Conservation (phyloP, 2,329 filamentous ascomycete genomes). For the Leptographium galeiforme region DNA sequence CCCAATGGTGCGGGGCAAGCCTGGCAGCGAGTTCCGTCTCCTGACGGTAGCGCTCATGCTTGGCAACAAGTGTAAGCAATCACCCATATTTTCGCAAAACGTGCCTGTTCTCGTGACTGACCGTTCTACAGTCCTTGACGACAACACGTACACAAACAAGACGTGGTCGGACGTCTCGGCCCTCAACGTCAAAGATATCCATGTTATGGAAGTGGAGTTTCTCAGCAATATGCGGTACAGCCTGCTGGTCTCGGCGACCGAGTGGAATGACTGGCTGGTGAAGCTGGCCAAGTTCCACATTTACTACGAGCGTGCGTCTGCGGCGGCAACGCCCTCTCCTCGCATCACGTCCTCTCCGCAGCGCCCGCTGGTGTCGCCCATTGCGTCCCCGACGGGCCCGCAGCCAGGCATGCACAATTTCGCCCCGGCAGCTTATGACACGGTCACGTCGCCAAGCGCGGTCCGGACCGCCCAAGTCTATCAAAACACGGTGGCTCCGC, state of each 20-base stretch:
- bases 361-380: slow-evolving; percentile 29
- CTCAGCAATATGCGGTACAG: slow-evolving; percentile 97
- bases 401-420: slow-evolving; percentile 11
- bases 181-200: slow-evolving; percentile 86
- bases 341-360: slow-evolving; percentile 21
- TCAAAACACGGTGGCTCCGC: neutral
- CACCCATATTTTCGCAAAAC: neutral
- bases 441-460: neutral
- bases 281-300: slow-evolving; percentile 72
- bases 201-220: slow-evolving; percentile 99
- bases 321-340: slow-evolving; percentile 16
- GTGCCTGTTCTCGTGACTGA: neutral
- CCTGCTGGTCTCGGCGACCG: slow-evolving; percentile 67
- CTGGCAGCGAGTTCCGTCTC: slow-evolving; percentile 84
- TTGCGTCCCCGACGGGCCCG: slow-evolving; percentile 33
- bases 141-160: slow-evolving; percentile 99
- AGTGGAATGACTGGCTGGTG: slow-evolving; percentile 80
- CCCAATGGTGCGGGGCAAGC: slow-evolving; percentile 75
- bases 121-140: slow-evolving; percentile 58
- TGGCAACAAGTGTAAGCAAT: slow-evolving; percentile 75
- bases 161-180: slow-evolving; percentile 97
- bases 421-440: neutral
- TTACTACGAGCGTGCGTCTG: slow-evolving; percentile 58
- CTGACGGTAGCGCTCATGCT: slow-evolving; percentile 94
- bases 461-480: neutral